A percentile compares a stretch with the other conserved stretches of the same genome.
Conservation (phyloP, 495 filamentous ascomycete species). For the Tuber melanosporum region DNA sequence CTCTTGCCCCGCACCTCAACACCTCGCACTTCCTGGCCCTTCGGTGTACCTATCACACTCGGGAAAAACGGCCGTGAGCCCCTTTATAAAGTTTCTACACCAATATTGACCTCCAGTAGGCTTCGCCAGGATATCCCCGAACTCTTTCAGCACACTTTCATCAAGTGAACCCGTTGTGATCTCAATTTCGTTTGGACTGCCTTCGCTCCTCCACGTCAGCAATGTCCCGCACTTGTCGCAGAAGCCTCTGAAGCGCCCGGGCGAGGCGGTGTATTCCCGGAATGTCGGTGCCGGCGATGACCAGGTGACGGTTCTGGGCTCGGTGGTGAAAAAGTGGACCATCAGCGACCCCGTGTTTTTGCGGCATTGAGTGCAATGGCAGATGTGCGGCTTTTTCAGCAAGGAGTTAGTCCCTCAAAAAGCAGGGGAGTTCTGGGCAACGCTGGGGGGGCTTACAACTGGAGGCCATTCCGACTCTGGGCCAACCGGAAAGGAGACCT, state of each 20-base stretch:
- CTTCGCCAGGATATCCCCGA: neutral
- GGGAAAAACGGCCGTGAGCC: constrained; percentile 6
- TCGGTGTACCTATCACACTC: constrained; percentile 1
- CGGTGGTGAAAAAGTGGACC: constrained; percentile 38
- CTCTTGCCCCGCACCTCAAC: neutral
- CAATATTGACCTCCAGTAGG: constrained; percentile 9
- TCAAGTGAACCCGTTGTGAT: neutral
- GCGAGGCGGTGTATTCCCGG: constrained; percentile 10
- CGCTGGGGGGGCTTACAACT: constrained; percentile 13
- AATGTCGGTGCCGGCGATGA: constrained; percentile 4
- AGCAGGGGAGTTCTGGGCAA: neutral
- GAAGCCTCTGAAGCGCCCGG: constrained; percentile 14
- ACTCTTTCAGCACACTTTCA: neutral
- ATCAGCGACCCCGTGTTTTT: constrained; percentile 44
- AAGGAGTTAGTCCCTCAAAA: neutral
- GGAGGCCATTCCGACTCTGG: constrained; percentile 42
- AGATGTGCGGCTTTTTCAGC: constrained; percentile 35
- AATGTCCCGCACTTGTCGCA: constrained; percentile 13
- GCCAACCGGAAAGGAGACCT: constrained; percentile 39
- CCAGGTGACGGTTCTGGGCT: constrained; percentile 39
- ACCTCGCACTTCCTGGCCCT: neutral
- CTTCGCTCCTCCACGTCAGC: constrained; percentile 11
- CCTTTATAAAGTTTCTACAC: constrained; percentile 13
- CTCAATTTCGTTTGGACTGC: neutral
- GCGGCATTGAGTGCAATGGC: constrained; percentile 48